Evolutionary conservation across 2,329 filamentous ascomycete species (phyloP).

Genomic region (Colletotrichum chlorophyti): DNA sequence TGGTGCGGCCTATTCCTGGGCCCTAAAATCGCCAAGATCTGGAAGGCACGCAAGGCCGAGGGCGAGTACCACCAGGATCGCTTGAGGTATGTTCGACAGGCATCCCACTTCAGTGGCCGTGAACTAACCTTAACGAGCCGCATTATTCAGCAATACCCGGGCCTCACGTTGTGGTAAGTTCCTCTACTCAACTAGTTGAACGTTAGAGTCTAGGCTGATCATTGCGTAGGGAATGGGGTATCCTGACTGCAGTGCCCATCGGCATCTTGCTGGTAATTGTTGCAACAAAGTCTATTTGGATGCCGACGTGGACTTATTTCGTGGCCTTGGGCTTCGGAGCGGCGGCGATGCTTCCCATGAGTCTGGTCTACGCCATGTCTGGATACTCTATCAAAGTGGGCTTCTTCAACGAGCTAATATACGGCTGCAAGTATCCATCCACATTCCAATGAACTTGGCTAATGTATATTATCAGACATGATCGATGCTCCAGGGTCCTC

Average conservation of each 20-base stretch:
- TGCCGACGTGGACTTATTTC: conserved; percentile 66
- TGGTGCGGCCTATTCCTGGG: conserved; percentile 66
- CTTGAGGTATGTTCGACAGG: conserved; percentile 14
- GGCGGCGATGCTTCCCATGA: conserved; percentile 61
- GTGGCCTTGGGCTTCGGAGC: conserved; percentile 62
- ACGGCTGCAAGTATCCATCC: conserved; percentile 51
- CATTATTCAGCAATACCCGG: conserved; percentile 62
- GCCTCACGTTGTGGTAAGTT: conserved; percentile 40
- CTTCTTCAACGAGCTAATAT: conserved; percentile 65
- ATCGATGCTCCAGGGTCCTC: conserved; percentile 22
- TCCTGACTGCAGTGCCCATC: conserved; percentile 28
- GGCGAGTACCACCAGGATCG: conserved; percentile 26
- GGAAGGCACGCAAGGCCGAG: conserved; percentile 37
- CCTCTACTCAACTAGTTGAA: neutral
- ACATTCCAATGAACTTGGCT: conserved; percentile 40
- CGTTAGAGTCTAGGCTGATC: too few species aligned
- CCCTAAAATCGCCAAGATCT: conserved; percentile 49
- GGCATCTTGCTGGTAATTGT: conserved; percentile 53
- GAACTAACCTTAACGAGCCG: conserved; percentile 8
- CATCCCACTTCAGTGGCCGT: too few species aligned
- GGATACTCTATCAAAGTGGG: conserved; percentile 61
- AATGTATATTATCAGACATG: conserved; percentile 1
- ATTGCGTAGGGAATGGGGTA: conserved; percentile 32
- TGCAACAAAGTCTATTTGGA: conserved; percentile 58
- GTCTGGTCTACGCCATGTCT: conserved; percentile 67